Evolutionary conservation across 179 eudicot genomes (phyloP), one percentile per base, ranked within the genome.

Genomic region (Spinacia oleracea): DNA sequence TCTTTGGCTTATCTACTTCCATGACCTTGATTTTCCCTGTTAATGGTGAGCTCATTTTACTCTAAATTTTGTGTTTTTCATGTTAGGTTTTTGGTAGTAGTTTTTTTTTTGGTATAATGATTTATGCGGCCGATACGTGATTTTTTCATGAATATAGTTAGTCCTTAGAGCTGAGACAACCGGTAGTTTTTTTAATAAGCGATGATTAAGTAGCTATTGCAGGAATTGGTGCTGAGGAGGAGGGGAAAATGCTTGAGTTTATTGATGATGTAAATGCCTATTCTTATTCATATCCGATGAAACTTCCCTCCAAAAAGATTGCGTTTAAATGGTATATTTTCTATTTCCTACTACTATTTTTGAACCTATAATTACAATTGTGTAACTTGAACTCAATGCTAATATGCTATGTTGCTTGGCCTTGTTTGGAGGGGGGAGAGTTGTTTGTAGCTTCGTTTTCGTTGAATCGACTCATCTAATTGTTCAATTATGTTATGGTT

Each of bases 181-280:
- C 38, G 18, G 9, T 16, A 27, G 46, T 25, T 75, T 70, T 18
- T 6, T 27, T 27, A 3, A n/a, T 53, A 16, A 76, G 21, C 71
- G 45, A 35, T 76, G 15, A 25, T 45, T 40, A 77, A 65, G 31
- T 53, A 48, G 66, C 62, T 74, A 20, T 51, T 88, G 83, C 90
- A 93, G 99, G 87, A 66, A 79, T 73, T 81, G 79, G 79, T 72
- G 90, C 91, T 16, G 88, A 85, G 56, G 95, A 88, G 87, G 98
- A 88, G 69, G 77, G 85, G 72, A 89, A 88, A 83, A 93, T 88
- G 91, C 88, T 74, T 81, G 82, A 88, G 59, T 68, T 88, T 46
- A 89, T 87, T 72, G 98, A 95, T 86, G 92, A 91, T 27, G 77
- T 89, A 71, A 93, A 93, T 90, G 92, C 96, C 40, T 95, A 93